Evolutionary conservation across 768 basidiomycete species (phyloP), one percentile per base, ranked within the genome.

Genomic region (Suillus sp.): DNA sequence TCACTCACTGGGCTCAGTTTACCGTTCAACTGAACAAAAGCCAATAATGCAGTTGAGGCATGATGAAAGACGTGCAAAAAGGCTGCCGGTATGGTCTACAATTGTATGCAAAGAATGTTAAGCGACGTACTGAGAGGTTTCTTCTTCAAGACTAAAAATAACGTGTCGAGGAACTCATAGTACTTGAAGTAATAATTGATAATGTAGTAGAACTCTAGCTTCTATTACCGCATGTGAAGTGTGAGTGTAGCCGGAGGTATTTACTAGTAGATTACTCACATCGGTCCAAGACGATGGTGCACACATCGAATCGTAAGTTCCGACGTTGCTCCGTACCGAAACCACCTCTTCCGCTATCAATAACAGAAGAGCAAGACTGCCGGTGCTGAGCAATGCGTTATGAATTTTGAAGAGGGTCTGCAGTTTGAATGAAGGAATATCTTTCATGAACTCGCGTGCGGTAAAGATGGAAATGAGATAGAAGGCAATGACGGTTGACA

Each of bases 21-120:
- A 65, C 93, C 94, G 69, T 96, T 89, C 68, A 99, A 82, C 77
- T 98, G 95, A 59, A 92, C 91, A 75, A 87, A 97, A 78, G 95
- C 96, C 62, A 99, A 83, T 64, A 96, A 77, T 57, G 94, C 95
- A 57, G 96, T 97, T 9, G 95, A 96, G 58, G 96, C 92, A 79
- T 99, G 96, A 76, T 97, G 96, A 82, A 96, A 97, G 64, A 99
- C 95, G 78, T 98, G 96, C 67, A 99, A 81, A 80, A 99, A 98
- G 66, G 91, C 95, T 95, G 69, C 47, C 35, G 40, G 18, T 51
- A 50, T 48, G n/a, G 20, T 16, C 43, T 55, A 40, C 62, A 14
- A 43, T 56, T 42, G 40, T 47, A 61, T 45, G 35, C 20, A 22
- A 64, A 59, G 18, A 32, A 62, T 27, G 35, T 6, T 45, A 42